Percentiles rank a stretch among this genome's conserved stretches.
phyloP scores from a whole-genome alignment of 306 rosid genomes.

The Ochetophila trinervis region DNA sequence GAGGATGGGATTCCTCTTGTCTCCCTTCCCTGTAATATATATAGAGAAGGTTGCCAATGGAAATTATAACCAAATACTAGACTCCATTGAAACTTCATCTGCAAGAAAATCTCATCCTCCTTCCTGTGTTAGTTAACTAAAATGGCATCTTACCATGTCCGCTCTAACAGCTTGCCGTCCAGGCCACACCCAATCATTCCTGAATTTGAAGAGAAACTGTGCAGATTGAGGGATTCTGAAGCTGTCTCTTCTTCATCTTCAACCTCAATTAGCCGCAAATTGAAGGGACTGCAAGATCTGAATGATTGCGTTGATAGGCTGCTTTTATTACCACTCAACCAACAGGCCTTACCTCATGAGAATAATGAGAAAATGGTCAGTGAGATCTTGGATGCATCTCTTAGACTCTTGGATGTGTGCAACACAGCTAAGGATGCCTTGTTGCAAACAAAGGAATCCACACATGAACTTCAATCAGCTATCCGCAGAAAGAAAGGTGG shows the following conservation, averaged over 20 bases:
- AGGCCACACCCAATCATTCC: constrained; percentile 35
- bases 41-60: constrained; percentile 5
- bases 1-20: constrained; percentile 9
- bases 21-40: not conserved
- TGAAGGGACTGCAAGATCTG: constrained; percentile 34
- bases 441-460: constrained; percentile 24
- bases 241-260: constrained; percentile 23
- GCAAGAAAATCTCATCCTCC: not conserved
- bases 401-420: constrained; percentile 31
- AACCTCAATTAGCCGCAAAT: constrained; percentile 23
- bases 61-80: not conserved
- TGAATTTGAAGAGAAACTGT: constrained; percentile 25
- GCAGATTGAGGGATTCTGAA: constrained; percentile 24
- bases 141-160: constrained; percentile 35
- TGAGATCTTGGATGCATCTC: constrained; percentile 41
- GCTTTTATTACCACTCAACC: constrained; percentile 31
- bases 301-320: constrained; percentile 34
- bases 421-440: too few species aligned
- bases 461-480: constrained; percentile 32
- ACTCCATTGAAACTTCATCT: constrained; percentile 10
- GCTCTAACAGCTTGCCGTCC: constrained; percentile 40
- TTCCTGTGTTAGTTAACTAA: not conserved
- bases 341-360: constrained; percentile 29
- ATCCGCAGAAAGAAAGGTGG: constrained; percentile 21
- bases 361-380: constrained; percentile 23